These are phyloP conservation scores for Coemansia aciculifera DNA, from an alignment of 192 early-diverging fungal species.

Conservation along the genomic window DNA sequence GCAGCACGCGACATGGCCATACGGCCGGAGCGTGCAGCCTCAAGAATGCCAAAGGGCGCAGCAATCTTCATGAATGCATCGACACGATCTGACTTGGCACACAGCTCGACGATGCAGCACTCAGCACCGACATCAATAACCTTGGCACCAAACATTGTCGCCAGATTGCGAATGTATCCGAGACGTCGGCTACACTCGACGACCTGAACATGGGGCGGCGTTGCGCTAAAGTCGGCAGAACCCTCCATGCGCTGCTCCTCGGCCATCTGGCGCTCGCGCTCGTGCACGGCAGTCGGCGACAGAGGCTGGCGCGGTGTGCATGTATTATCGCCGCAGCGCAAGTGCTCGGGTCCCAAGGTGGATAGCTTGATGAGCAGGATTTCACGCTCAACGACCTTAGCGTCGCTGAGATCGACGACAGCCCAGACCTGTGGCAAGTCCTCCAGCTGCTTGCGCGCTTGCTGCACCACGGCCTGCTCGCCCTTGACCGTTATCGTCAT, in stretches of 20 bases:
- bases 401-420: constrained; percentile 91
- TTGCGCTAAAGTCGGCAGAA: constrained; percentile 19
- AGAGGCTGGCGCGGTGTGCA: constrained; percentile 46
- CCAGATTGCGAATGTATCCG: constrained; percentile 59
- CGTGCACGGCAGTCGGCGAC: constrained; percentile 37
- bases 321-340: constrained; percentile 33
- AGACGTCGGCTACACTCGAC: constrained; percentile 64
- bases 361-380: constrained; percentile 93
- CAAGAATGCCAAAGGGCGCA: constrained; percentile 95
- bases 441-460: constrained; percentile 90
- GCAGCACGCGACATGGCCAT: constrained; percentile 97
- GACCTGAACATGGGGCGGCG: constrained; percentile 63
- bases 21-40: constrained; percentile 89
- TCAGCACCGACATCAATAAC: constrained; percentile 89
- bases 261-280: constrained; percentile 38
- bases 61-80: constrained; percentile 91
- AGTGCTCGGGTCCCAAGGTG: constrained; percentile 69
- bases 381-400: constrained; percentile 87
- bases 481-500: constrained; percentile 95
- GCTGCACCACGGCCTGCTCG: constrained; percentile 79
- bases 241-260: constrained; percentile 18
- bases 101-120: constrained; percentile 80
- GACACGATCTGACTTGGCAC: constrained; percentile 83
- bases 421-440: constrained; percentile 97
- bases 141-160: constrained; percentile 80